Evolutionary conservation across 2,329 filamentous ascomycete species (phyloP).

Genomic region (Chaetothyriales sp.): DNA sequence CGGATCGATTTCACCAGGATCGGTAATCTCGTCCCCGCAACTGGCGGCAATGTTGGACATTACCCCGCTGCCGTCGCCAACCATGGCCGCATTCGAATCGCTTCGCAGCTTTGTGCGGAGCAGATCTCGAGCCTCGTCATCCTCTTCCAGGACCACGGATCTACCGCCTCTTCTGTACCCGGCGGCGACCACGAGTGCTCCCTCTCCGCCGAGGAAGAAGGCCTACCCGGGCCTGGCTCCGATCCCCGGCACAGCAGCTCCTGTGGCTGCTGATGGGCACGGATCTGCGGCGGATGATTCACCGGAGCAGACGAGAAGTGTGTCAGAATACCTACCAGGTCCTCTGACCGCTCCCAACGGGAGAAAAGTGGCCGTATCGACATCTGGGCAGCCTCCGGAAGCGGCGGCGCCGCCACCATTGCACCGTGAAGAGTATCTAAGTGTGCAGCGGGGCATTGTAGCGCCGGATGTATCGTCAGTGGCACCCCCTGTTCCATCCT

Average conservation of each 20-base stretch:
- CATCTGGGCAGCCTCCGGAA: constrained; percentile 35
- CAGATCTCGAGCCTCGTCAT: constrained; percentile 32
- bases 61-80: constrained; percentile 64
- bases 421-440: constrained; percentile 69
- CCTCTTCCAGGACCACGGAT: constrained; percentile 24
- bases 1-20: constrained; percentile 45
- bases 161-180: constrained; percentile 5
- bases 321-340: constrained; percentile 79
- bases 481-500: constrained; percentile 65
- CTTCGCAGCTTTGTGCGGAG: constrained; percentile 41
- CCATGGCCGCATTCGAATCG: constrained; percentile 55
- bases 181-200: constrained; percentile 4
- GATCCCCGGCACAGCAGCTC: constrained; percentile 5
- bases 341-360: constrained; percentile 50
- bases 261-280: constrained; percentile 9
- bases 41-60: constrained; percentile 65
- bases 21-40: constrained; percentile 57
- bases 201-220: constrained; percentile 21
- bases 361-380: constrained; percentile 60
- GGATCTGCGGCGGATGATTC: constrained; percentile 19
- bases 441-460: constrained; percentile 61
- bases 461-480: constrained; percentile 29
- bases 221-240: constrained; percentile 29
- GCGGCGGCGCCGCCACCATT: constrained; percentile 38
- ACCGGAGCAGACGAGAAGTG: constrained; percentile 54